Evolutionary conservation across 345 rosid genomes (phyloP).

Genomic region (Rhizophora apiculata): DNA sequence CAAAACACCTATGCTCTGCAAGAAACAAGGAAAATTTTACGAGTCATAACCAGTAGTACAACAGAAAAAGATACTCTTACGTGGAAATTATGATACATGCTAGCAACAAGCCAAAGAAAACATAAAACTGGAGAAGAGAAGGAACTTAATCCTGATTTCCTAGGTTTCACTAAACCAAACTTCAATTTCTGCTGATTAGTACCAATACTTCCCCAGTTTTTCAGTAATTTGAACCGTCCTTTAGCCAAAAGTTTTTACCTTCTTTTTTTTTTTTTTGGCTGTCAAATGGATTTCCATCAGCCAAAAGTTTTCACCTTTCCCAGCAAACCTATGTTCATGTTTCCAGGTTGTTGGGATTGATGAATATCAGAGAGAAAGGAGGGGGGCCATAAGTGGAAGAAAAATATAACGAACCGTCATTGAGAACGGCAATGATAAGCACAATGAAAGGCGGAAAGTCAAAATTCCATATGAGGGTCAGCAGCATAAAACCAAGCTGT

Average conservation of each 20-base stretch:
- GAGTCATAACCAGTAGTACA: no score
- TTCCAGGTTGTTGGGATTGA: background rate
- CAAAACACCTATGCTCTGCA: background rate
- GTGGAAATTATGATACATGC: background rate
- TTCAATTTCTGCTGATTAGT: no score
- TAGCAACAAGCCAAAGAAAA: background rate
- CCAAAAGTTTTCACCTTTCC: no score
- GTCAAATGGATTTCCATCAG: no score
- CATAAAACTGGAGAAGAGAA: background rate
- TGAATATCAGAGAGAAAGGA: background rate
- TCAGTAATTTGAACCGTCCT: no score
- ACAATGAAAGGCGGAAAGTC: slow-evolving; percentile 99
- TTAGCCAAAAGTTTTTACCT: no score
- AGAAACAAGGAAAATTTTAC: background rate
- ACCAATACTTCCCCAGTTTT: no score
- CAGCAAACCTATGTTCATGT: background rate
- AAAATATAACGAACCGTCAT: slow-evolving; percentile 64
- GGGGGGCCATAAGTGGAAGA: background rate
- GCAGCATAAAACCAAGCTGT: slow-evolving; percentile 98
- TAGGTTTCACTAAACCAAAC: no score
- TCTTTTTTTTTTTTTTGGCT: no score
- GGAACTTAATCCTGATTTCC: background rate
- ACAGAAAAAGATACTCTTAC: no score
- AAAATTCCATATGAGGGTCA: slow-evolving; percentile 94
- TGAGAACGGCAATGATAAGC: slow-evolving; percentile 93